phyloP scores from a whole-genome alignment of 139 green algal species.

The Micractinium conductrix region DNA sequence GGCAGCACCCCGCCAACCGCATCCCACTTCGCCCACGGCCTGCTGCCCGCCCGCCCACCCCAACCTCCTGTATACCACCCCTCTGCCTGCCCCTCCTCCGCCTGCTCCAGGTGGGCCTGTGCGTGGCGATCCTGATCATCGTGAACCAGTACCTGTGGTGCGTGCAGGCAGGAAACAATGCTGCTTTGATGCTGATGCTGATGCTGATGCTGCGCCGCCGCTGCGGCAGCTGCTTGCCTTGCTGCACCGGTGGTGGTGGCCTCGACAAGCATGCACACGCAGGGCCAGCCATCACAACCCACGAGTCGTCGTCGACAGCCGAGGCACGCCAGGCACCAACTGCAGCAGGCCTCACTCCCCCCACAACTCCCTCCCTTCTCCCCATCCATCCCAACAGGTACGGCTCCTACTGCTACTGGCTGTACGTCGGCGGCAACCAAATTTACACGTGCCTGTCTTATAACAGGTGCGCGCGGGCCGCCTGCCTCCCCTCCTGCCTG shows the following conservation, averaged over 20 bases:
- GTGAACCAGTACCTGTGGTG: conserved; percentile 8
- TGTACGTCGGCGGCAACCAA: too few relatives aligned
- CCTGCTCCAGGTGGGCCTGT: background rate
- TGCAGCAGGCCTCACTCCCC: too few relatives aligned
- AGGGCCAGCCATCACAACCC: background rate
- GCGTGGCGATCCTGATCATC: conserved; percentile 20
- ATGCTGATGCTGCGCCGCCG: too few relatives aligned
- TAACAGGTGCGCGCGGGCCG: too few relatives aligned
- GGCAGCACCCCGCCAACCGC: background rate
- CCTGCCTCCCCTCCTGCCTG: too few relatives aligned
- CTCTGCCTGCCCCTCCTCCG: background rate
- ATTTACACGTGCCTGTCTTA: too few relatives aligned
- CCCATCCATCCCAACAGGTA: too few relatives aligned
- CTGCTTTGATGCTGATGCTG: background rate
- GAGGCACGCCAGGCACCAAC: background rate
- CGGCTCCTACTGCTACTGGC: too few relatives aligned
- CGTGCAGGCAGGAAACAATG: background rate
- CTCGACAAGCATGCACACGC: background rate
- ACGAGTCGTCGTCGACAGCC: background rate
- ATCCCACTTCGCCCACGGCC: background rate
- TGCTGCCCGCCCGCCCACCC: background rate
- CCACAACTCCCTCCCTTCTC: too few relatives aligned
- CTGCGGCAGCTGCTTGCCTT: background rate
- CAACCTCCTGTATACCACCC: background rate
- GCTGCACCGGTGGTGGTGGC: too few relatives aligned